Evolutionary conservation across 257 asterid species (phyloP).

Genomic region (Linderniella brevidens): DNA sequence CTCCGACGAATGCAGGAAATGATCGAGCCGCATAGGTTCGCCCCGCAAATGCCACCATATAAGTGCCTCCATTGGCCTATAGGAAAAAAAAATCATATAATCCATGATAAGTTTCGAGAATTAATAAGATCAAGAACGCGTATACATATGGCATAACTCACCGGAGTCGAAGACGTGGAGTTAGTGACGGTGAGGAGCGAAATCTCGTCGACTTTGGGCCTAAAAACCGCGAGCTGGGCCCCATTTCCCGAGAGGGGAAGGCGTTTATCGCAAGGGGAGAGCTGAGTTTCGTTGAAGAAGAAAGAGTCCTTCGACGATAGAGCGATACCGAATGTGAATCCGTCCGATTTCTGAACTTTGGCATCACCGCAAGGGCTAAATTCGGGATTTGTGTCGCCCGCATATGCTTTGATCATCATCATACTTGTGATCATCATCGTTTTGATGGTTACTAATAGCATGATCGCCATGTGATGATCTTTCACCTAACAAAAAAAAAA

Average conservation of each 20-base stretch:
- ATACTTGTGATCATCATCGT: constrained; percentile 9
- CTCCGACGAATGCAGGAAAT: constrained; percentile 60
- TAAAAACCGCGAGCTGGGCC: constrained; percentile 50
- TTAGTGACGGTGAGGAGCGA: constrained; percentile 70
- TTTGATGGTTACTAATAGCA: no score
- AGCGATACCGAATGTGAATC: constrained; percentile 72
- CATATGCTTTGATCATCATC: constrained; percentile 18
- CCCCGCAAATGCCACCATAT: constrained; percentile 94
- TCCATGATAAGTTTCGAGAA: no score
- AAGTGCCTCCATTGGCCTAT: constrained; percentile 47
- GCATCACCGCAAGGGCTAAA: constrained; percentile 72
- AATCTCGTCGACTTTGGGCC: constrained; percentile 89
- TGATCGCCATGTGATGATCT: neutral
- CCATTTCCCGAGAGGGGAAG: constrained; percentile 31
- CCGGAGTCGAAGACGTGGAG: constrained; percentile 39
- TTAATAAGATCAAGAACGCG: no score
- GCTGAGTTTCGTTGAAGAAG: constrained; percentile 67
- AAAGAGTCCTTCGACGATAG: constrained; percentile 55
- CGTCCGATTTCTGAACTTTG: constrained; percentile 49
- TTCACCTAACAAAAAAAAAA: neutral
- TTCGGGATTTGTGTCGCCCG: constrained; percentile 41
- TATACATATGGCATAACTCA: constrained; percentile 7
- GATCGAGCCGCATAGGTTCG: constrained; percentile 78
- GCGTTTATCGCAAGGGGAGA: constrained; percentile 83
- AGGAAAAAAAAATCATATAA: neutral